phyloP scores from a whole-genome alignment of 1,139 yeast species.

The Candida pseudocylindracea region DNA sequence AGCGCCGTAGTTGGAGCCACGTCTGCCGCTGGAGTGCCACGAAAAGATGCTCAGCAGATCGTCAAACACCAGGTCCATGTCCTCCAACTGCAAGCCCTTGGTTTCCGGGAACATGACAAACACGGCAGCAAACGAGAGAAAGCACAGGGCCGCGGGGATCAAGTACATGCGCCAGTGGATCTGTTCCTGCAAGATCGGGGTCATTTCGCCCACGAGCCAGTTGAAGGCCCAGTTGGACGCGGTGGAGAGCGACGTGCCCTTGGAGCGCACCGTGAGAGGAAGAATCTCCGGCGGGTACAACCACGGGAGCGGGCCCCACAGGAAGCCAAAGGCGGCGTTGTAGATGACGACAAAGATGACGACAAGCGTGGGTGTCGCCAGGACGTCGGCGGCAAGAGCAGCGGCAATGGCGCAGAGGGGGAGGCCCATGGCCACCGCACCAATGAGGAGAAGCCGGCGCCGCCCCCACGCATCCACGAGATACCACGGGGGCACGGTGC shows the following conservation, averaged over 20 bases:
- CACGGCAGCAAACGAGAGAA: constrained; percentile 46
- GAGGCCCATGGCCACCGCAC: constrained; percentile 60
- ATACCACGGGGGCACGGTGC: constrained; percentile 84
- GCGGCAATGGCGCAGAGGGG: constrained; percentile 45
- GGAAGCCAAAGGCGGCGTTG: constrained; percentile 71
- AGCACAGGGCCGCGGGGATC: constrained; percentile 61
- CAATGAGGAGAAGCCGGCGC: constrained; percentile 55
- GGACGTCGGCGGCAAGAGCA: constrained; percentile 34
- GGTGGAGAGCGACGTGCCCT: constrained; percentile 80
- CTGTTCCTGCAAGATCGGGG: constrained; percentile 60
- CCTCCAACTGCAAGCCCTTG: constrained; percentile 72
- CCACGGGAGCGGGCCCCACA: constrained; percentile 97
- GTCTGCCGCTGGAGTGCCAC: constrained; percentile 13
- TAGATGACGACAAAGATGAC: constrained; percentile 56
- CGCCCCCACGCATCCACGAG: constrained; percentile 84
- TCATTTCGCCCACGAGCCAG: constrained; percentile 77
- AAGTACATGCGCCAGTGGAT: constrained; percentile 68
- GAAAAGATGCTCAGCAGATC: constrained; percentile 17
- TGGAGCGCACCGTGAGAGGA: constrained; percentile 73
- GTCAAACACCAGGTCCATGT: constrained; percentile 33
- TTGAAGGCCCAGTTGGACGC: constrained; percentile 94
- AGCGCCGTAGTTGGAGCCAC: constrained; percentile 2
- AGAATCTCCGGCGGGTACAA: constrained; percentile 63
- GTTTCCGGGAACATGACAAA: constrained; percentile 67
- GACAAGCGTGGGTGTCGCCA: constrained; percentile 47